Evolutionary conservation across 148 eudicot species (phyloP).

Genomic region (Spergularia bocconei): DNA sequence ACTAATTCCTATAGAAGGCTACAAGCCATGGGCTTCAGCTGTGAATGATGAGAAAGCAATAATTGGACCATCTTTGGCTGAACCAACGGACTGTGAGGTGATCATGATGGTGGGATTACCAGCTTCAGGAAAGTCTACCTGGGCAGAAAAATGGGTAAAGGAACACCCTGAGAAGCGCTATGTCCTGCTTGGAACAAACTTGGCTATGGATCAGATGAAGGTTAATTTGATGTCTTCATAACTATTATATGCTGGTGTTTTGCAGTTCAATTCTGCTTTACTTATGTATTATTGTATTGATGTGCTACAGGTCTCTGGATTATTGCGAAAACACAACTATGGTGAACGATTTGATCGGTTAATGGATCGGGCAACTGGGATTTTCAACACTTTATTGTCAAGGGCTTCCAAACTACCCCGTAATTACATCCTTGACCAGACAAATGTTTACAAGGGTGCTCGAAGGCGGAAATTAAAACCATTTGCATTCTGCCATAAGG

Average conservation of each 20-base stretch:
- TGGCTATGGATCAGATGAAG: conserved; percentile 70
- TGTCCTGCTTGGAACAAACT: conserved; percentile 64
- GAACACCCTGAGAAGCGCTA: conserved; percentile 66
- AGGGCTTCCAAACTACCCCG: conserved; percentile 58
- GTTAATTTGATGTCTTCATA: conserved; percentile 21
- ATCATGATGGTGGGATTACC: conserved; percentile 75
- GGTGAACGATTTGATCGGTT: conserved; percentile 55
- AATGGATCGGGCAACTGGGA: conserved; percentile 55
- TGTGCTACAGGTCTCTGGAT: conserved; percentile 51
- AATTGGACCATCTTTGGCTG: conserved; percentile 47
- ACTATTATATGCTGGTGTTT: background rate
- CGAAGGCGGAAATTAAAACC: conserved; percentile 60
- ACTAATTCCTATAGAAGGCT: conserved; percentile 50
- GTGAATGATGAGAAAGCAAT: conserved; percentile 42
- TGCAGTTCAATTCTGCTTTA: background rate
- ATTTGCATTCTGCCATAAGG: conserved; percentile 51
- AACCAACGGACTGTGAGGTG: conserved; percentile 38
- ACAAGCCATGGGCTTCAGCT: conserved; percentile 62
- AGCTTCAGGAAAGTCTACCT: conserved; percentile 71
- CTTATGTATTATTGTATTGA: conserved; percentile 4
- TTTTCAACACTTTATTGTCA: conserved; percentile 51
- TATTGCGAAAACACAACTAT: conserved; percentile 44
- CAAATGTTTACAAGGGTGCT: conserved; percentile 67
- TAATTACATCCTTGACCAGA: conserved; percentile 64
- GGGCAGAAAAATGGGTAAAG: conserved; percentile 64